These are phyloP conservation scores for Alloteropsis angusta DNA, from an alignment of 202 grass and related monocot genomes.

Conservation along the genomic window DNA sequence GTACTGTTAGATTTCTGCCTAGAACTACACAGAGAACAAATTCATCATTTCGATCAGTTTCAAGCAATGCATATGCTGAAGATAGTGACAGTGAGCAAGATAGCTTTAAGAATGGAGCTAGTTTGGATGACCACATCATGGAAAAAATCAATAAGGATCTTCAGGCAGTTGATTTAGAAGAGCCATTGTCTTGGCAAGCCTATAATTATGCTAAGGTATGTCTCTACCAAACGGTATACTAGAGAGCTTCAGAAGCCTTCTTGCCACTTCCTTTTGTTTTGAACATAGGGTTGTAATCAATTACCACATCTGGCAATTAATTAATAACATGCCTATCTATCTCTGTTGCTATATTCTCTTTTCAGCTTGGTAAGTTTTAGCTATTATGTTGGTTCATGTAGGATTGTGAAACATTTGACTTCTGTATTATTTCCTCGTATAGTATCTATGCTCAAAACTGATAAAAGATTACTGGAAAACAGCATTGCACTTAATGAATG, in stretches of 20 bases:
- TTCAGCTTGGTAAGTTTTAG: background rate
- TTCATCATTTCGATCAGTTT: conserved; percentile 43
- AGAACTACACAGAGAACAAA: conserved; percentile 42
- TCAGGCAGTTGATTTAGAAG: conserved; percentile 78
- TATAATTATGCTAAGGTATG: conserved; percentile 94
- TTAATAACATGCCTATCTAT: background rate
- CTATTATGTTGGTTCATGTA: conserved; percentile 9
- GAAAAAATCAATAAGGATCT: conserved; percentile 93
- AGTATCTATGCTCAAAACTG: background rate
- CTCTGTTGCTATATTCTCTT: background rate
- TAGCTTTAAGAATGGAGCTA: conserved; percentile 43
- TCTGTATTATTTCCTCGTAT: background rate
- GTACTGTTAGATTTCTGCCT: conserved; percentile 73
- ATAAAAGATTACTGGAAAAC: background rate
- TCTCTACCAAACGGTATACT: conserved; percentile 9
- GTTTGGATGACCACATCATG: conserved; percentile 78
- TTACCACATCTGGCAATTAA: background rate
- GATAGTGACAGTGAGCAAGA: conserved; percentile 82
- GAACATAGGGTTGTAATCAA: conserved; percentile 15
- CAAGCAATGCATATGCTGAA: conserved; percentile 39
- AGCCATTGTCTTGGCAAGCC: conserved; percentile 94
- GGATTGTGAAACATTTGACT: background rate
- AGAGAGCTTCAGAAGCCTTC: background rate
- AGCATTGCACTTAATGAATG: background rate
- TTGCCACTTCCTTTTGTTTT: conserved; percentile 9